Percentiles rank a stretch among this genome's conserved stretches.
Evolutionary conservation across 129 eudicot species (phyloP).

Genomic region (Lactuca sativa): DNA sequence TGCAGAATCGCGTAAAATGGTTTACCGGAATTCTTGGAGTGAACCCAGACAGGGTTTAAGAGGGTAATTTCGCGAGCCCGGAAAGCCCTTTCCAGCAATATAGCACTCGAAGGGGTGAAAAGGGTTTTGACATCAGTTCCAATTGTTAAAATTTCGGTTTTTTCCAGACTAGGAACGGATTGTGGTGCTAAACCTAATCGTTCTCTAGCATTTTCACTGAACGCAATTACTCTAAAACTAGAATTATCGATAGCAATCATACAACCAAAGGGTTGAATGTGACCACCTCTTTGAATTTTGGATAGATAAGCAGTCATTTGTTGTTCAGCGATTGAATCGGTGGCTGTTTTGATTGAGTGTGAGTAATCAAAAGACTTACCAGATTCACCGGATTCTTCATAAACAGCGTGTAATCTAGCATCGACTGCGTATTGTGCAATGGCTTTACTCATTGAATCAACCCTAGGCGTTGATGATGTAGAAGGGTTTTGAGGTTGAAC

Average conservation of each 20-base stretch:
- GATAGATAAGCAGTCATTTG: conserved; percentile 79
- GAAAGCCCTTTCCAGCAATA: conserved; percentile 62
- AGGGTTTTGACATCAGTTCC: conserved; percentile 83
- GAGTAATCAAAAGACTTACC: conserved; percentile 86
- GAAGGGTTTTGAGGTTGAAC: conserved; percentile 25
- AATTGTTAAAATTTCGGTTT: conserved; percentile 42
- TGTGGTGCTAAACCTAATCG: conserved; percentile 70
- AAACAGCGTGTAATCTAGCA: conserved; percentile 77
- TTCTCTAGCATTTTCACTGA: conserved; percentile 75
- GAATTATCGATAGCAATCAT: conserved; percentile 69
- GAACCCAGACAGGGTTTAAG: conserved; percentile 77
- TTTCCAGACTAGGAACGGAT: conserved; percentile 69
- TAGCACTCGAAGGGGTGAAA: conserved; percentile 64
- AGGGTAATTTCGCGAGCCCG: conserved; percentile 67
- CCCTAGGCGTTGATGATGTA: conserved; percentile 18
- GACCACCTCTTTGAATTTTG: conserved; percentile 86
- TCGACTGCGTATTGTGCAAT: conserved; percentile 76
- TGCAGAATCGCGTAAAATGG: conserved; percentile 96
- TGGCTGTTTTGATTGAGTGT: conserved; percentile 55
- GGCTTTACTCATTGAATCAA: conserved; percentile 67
- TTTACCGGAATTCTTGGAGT: conserved; percentile 69
- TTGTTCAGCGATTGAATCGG: conserved; percentile 62
- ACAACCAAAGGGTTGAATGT: conserved; percentile 90
- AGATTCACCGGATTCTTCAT: conserved; percentile 74
- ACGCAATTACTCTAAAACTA: conserved; percentile 60